A percentile compares a stretch with the other conserved stretches of the same genome.
Conservation (phyloP, 2,329 filamentous ascomycete genomes). For the Fusarium palustre region DNA sequence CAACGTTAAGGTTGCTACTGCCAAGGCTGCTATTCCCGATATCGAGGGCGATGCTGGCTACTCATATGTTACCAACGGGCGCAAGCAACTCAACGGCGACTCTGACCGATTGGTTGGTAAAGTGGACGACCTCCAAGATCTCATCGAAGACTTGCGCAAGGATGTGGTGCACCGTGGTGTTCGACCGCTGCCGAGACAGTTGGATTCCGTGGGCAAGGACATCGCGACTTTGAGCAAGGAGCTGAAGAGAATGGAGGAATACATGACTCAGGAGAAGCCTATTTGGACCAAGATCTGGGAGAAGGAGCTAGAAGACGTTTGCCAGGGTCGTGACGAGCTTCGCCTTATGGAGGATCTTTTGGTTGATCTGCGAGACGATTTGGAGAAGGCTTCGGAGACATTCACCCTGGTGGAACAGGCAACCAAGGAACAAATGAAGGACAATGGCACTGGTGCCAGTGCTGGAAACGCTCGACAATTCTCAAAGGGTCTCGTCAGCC, state of each 20-base stretch:
- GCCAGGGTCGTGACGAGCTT: slow-evolving; percentile 93
- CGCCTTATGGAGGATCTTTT: slow-evolving; percentile 97
- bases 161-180: slow-evolving; percentile 95
- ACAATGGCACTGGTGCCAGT: slow-evolving; percentile 66
- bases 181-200: slow-evolving; percentile 87
- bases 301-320: slow-evolving; percentile 94
- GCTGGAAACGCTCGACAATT: slow-evolving; percentile 66
- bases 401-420: slow-evolving; percentile 97
- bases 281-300: slow-evolving; percentile 99
- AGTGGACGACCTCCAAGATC: slow-evolving; percentile 96
- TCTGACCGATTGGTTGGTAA: slow-evolving; percentile 90
- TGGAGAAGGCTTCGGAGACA: slow-evolving; percentile 93
- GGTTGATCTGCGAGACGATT: slow-evolving; percentile 90
- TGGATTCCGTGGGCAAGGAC: slow-evolving; percentile 90
- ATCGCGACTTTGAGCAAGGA: slow-evolving; percentile 84
- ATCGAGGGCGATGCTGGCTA: slow-evolving; percentile 84
- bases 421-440: slow-evolving; percentile 96
- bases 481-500: slow-evolving; percentile 65
- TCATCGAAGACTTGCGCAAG: slow-evolving; percentile 96
- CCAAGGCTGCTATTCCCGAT: slow-evolving; percentile 76
- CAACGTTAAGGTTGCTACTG: slow-evolving; percentile 80
- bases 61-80: slow-evolving; percentile 84
- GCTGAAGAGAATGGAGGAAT: slow-evolving; percentile 94
- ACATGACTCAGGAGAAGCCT: slow-evolving; percentile 90
- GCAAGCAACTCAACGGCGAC: slow-evolving; percentile 86